These are phyloP conservation scores for Calycina marina DNA, from an alignment of 2,329 filamentous ascomycete species.

Conservation along the genomic window DNA sequence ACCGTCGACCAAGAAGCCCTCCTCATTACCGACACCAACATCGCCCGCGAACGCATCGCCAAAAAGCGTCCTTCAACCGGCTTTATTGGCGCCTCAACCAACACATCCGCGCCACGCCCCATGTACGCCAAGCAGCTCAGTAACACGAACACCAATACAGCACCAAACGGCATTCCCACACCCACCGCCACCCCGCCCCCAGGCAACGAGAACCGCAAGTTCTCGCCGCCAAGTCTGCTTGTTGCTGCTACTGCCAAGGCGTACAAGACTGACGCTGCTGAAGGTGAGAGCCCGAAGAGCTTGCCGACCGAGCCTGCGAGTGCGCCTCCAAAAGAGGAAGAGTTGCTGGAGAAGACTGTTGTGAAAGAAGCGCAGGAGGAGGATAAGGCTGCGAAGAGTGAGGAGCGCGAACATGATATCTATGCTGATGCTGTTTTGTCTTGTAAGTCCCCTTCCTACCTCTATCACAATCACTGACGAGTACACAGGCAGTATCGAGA, in stretches of 20 bases:
- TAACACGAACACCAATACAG: constrained; percentile 18
- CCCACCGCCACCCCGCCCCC: constrained; percentile 53
- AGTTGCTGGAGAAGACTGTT: constrained; percentile 43
- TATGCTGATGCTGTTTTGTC: constrained; percentile 84
- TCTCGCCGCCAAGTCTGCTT: constrained; percentile 26
- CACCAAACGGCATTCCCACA: constrained; percentile 50
- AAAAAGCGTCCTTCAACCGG: constrained; percentile 54
- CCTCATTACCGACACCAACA: constrained; percentile 69
- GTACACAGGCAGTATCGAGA: constrained; percentile 72
- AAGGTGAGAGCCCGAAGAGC: constrained; percentile 67
- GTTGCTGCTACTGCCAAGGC: constrained; percentile 42
- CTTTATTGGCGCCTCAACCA: constrained; percentile 32
- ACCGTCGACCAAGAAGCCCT: constrained; percentile 95
- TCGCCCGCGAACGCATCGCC: constrained; percentile 45
- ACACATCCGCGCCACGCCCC: constrained; percentile 46
- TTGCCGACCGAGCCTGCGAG: constrained; percentile 54
- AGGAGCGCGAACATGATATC: constrained; percentile 76
- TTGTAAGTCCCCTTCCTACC: constrained; percentile 42
- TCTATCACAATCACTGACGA: constrained; percentile 20
- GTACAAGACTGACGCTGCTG: constrained; percentile 64
- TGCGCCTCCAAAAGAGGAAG: constrained; percentile 46
- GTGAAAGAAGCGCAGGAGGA: constrained; percentile 50
- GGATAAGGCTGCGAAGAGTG: constrained; percentile 53
- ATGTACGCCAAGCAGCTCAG: constrained; percentile 45
- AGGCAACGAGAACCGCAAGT: constrained; percentile 25